Percentiles rank a stretch among this genome's conserved stretches.
Conservation (phyloP, 257 asterid genomes). For the Solanum pinnatisectum region DNA sequence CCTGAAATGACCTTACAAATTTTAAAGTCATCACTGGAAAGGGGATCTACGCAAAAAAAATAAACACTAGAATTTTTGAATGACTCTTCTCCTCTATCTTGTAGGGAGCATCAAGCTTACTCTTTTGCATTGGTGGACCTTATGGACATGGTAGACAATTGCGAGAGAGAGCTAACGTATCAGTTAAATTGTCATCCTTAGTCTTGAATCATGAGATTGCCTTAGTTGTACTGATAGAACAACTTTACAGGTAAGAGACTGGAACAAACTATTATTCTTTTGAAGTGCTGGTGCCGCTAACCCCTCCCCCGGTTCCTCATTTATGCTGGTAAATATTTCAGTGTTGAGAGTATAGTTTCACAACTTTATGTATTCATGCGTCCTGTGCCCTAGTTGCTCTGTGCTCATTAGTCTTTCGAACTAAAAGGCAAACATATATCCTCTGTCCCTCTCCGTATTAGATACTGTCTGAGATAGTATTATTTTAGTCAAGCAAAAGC, state of each 20-base stretch:
- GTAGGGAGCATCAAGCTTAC: slow-evolving; percentile 61
- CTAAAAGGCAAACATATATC: background rate
- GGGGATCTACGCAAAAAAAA: background rate
- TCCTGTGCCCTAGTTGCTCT: background rate
- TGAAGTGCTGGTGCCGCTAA: background rate
- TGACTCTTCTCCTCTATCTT: background rate
- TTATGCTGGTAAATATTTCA: background rate
- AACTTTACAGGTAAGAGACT: slow-evolving; percentile 58
- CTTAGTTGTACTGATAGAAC: slow-evolving; percentile 66
- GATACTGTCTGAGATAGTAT: background rate
- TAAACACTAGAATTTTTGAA: background rate
- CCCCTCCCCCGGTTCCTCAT: background rate
- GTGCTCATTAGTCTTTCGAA: background rate
- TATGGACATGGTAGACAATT: slow-evolving; percentile 74
- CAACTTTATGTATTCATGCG: background rate
- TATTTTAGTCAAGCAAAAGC: background rate
- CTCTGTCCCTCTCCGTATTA: background rate
- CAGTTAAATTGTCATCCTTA: slow-evolving; percentile 63
- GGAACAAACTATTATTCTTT: background rate
- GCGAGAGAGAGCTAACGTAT: slow-evolving; percentile 54
- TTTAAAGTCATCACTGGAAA: background rate
- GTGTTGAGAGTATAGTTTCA: background rate
- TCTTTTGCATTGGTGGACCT: slow-evolving; percentile 86
- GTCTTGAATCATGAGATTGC: slow-evolving; percentile 86
- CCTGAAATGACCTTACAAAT: background rate